Base-by-base conservation (phyloP, 495 filamentous ascomycete species). In the Penicillium angulare region DNA sequence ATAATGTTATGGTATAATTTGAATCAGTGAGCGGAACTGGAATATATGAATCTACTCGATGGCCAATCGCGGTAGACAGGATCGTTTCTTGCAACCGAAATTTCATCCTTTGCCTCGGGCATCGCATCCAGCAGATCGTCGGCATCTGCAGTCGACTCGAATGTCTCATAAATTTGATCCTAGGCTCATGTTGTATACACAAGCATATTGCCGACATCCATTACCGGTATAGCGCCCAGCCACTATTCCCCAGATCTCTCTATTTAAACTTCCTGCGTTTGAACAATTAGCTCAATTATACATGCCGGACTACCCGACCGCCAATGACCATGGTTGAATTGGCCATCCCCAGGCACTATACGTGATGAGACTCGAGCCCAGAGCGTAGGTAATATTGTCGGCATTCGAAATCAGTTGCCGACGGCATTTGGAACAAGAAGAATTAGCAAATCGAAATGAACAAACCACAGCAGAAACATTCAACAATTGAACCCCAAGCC, bases 321-420 rank as follows among this genome's bases (percentile, higher is more conserved):
- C 21, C 38, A 24, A 41, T 15, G n/a, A 1, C 21, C 18, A 3
- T 3, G 5, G 22, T 20, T 16, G 12, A 5, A n/a, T n/a, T n/a
- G n/a, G n/a, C n/a, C n/a, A n/a, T n/a, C n/a, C n/a, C n/a, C n/a
- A n/a, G 34, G 17, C 21, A 38, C 16, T 26, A 27, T 20, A 12
- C 9, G 8, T 36, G 12, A 20, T n/a, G n/a, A 23, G 34, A 23
- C 16, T 10, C 20, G 16, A 21, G 32, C n/a, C 34, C 16, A 32
- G 24, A 21, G 45, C 10, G 24, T 44, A 21, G 36, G 7, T 20
- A 21, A 15, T n/a, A n/a, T 22, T n/a, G 13, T 44, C 52, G 46
- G 45, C 45, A 40, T 43, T 49, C 36, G 50, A 48, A 1, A 7
- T 36, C 43, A 21, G 15, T 47, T 22, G 31, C 44, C 43, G 50